Conservation (phyloP, 2,329 filamentous ascomycete species). For the Talaromyces sp. region DNA sequence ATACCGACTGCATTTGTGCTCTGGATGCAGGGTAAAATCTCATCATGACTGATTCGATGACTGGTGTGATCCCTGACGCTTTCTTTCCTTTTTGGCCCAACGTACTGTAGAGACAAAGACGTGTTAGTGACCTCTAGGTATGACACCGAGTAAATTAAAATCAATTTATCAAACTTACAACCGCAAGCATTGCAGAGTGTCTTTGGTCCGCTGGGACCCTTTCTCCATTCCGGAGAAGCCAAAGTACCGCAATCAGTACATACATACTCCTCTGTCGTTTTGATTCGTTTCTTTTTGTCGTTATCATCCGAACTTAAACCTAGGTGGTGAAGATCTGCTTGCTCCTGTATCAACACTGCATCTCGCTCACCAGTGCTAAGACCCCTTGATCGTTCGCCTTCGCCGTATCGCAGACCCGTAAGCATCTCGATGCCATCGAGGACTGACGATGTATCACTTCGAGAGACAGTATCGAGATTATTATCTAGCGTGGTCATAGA, state of each 20-base stretch:
- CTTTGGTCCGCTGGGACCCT: slow-evolving; percentile 87
- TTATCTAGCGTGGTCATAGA: slow-evolving; percentile 55
- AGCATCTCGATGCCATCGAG: slow-evolving; percentile 89
- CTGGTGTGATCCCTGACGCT: slow-evolving; percentile 36
- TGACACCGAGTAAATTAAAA: too few relatives aligned
- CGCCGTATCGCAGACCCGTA: slow-evolving; percentile 78
- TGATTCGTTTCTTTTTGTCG: slow-evolving; percentile 82
- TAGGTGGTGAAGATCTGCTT: slow-evolving; percentile 72
- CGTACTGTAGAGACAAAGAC: slow-evolving; percentile 39
- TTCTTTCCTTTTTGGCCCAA: slow-evolving; percentile 72
- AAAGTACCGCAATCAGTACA: slow-evolving; percentile 93
- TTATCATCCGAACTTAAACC: slow-evolving; percentile 50
- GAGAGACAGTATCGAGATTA: background rate
- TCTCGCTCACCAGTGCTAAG: slow-evolving; percentile 82
- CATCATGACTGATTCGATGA: slow-evolving; percentile 1
- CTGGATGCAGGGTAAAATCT: background rate
- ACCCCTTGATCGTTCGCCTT: slow-evolving; percentile 81
- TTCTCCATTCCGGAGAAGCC: slow-evolving; percentile 93
- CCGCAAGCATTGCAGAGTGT: slow-evolving; percentile 95
- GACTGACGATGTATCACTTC: slow-evolving; percentile 62
- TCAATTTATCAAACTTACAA: too few relatives aligned
- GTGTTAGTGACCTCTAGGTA: background rate
- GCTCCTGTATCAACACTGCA: slow-evolving; percentile 74
- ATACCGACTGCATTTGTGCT: background rate
- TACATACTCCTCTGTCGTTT: slow-evolving; percentile 73